Evolutionary conservation across 192 early-diverging fungal genomes (phyloP), one percentile per base, ranked within the genome.

Genomic region (Backusella parvicylindrica): DNA sequence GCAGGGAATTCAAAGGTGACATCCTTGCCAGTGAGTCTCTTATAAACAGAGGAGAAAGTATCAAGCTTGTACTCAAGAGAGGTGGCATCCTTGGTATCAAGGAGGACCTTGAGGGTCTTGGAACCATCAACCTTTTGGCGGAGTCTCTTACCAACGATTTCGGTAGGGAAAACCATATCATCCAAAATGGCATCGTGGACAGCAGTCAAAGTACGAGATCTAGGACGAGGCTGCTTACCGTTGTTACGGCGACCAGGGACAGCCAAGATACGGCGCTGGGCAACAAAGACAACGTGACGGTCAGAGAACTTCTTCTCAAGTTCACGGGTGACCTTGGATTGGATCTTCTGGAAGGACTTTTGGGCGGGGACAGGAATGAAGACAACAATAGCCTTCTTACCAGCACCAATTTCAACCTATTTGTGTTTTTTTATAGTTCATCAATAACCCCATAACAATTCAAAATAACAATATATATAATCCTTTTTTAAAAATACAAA

Each of bases 271-370:
- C 95, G 93, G 77, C 97, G 94, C 89, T 98, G 93, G 74, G 96
- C 87, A 80, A 88, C 77, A 70, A 99, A 91, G 77, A 99, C 89
- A 72, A 99, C 93, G 89, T 99, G 97, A 77, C 96, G 92, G 90
- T 99, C 97, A 81, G 95, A 95, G 92, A 99, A 98, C 94, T 99
- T 99, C 95, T 99, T 99, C 92, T 99, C 97, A 79, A 99, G 90
- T 90, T 99, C 97, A 84, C 97, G 95, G 80, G 95, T 95, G 70
- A 99, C 92, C 81, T 91, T 88, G 66, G 89, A 85, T 88, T 97
- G 96, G 83, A 97, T 89, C 91, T 97, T 98, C 88, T 98, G 96
- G 91, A 95, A 95, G 70, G 90, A 90, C 92, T 97, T 97, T 75
- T 97, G 84, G 77, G 90, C 85, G 49, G 97, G 97, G 72, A 98